A percentile compares a stretch with the other conserved stretches of the same genome.
phyloP scores from a whole-genome alignment of 2,329 filamentous ascomycete species.

The Nannizziopsis arthrosporioides region DNA sequence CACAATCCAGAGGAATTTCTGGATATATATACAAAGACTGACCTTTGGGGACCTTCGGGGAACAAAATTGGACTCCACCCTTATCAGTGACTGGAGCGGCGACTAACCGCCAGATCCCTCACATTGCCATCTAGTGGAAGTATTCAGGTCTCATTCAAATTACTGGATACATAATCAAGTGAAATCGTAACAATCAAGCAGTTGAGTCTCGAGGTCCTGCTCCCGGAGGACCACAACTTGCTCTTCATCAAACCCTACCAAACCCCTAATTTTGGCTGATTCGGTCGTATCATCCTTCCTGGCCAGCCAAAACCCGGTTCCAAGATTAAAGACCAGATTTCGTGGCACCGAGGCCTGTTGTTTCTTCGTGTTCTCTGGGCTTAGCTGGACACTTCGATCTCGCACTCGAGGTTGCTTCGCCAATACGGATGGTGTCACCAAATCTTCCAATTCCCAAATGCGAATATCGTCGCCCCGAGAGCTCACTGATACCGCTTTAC shows the following conservation, averaged over 20 bases:
- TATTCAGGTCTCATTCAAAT: too few species aligned
- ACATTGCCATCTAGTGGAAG: background rate
- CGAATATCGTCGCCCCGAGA: conserved; percentile 65
- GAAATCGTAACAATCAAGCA: conserved; percentile 78
- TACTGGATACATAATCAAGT: conserved; percentile 38
- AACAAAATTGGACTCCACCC: background rate
- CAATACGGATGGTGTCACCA: conserved; percentile 39
- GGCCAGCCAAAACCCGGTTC: conserved; percentile 24
- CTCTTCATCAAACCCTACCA: conserved; percentile 83
- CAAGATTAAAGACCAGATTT: background rate
- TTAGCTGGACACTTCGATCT: conserved; percentile 45
- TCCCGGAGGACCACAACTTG: conserved; percentile 80
- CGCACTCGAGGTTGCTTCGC: conserved; percentile 34
- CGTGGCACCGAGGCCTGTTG: conserved; percentile 1
- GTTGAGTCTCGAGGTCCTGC: conserved; percentile 53
- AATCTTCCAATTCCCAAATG: conserved; percentile 80
- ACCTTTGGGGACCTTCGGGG: conserved; percentile 6
- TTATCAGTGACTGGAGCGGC: background rate
- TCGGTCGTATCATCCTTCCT: conserved; percentile 29
- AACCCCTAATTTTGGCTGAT: conserved; percentile 42
- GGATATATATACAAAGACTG: background rate
- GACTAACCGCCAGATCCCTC: background rate
- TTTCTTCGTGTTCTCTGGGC: conserved; percentile 25
- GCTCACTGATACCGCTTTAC: conserved; percentile 84
- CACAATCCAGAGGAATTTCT: background rate